phyloP scores from a whole-genome alignment of 257 asterid species.

The Apocynum venetum region DNA sequence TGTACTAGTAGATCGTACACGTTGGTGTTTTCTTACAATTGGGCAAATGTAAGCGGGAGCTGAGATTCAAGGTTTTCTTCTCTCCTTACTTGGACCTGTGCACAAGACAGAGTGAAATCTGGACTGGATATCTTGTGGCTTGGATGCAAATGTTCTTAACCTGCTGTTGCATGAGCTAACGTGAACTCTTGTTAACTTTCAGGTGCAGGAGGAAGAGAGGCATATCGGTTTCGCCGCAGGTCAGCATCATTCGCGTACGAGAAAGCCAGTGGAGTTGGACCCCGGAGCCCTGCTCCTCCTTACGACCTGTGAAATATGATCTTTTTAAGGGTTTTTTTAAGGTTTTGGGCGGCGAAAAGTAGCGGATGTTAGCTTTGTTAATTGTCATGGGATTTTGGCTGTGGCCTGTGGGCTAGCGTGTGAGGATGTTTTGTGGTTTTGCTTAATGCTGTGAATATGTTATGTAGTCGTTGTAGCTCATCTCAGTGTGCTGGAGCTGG shows the following conservation, averaged over 20 bases:
- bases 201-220: constrained; percentile 72
- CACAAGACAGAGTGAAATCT: no score
- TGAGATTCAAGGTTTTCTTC: no score
- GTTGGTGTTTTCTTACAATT: no score
- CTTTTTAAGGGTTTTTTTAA: not conserved
- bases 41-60: no score
- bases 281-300: constrained; percentile 94
- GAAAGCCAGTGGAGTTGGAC: constrained; percentile 74
- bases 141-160: not conserved
- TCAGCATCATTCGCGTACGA: constrained; percentile 78
- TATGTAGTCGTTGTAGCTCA: not conserved
- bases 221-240: constrained; percentile 66
- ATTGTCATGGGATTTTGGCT: constrained; percentile 7
- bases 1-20: no score
- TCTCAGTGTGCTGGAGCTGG: constrained; percentile 8
- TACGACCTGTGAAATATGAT: constrained; percentile 68
- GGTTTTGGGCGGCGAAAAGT: constrained; percentile 14
- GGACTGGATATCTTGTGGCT: not conserved
- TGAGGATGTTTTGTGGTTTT: not conserved
- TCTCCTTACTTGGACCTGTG: no score
- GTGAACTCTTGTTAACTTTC: not conserved
- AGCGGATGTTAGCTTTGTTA: constrained; percentile 6
- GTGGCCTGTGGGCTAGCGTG: not conserved
- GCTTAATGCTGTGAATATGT: constrained; percentile 20
- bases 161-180: not conserved